phyloP scores from a whole-genome alignment of 306 rosid species.

The Neltuma alba region DNA sequence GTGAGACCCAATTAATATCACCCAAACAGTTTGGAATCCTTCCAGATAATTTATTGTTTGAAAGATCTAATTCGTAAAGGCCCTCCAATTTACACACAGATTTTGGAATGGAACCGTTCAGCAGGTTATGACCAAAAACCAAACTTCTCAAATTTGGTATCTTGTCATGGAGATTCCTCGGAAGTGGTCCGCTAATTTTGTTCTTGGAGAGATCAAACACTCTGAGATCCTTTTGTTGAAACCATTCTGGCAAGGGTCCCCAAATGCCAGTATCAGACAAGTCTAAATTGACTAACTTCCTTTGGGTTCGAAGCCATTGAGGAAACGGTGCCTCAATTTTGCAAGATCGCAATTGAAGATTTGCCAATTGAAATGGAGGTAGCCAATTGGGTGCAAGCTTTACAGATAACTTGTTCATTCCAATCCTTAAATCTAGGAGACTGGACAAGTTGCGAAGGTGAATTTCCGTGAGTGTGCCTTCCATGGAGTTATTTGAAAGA shows the following conservation, averaged over 20 bases:
- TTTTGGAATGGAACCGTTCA: neutral
- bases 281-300: neutral
- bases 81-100: neutral
- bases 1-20: accelerated
- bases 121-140: neutral
- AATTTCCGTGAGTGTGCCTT: neutral
- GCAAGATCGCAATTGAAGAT: neutral
- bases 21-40: neutral
- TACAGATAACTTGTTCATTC: neutral
- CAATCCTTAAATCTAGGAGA: neutral
- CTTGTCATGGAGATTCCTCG: neutral
- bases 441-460: neutral
- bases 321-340: neutral
- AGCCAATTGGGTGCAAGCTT: neutral
- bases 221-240: neutral
- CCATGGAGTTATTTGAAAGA: neutral
- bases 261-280: neutral
- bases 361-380: neutral
- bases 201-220: neutral
- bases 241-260: neutral
- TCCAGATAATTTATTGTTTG: neutral
- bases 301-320: neutral
- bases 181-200: neutral
- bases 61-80: neutral
- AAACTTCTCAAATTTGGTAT: neutral